A percentile compares a stretch with the other conserved stretches of the same genome.
These are phyloP conservation scores for Hibiscus mutabilis DNA, from an alignment of 345 rosid species.

Conservation along the genomic window DNA sequence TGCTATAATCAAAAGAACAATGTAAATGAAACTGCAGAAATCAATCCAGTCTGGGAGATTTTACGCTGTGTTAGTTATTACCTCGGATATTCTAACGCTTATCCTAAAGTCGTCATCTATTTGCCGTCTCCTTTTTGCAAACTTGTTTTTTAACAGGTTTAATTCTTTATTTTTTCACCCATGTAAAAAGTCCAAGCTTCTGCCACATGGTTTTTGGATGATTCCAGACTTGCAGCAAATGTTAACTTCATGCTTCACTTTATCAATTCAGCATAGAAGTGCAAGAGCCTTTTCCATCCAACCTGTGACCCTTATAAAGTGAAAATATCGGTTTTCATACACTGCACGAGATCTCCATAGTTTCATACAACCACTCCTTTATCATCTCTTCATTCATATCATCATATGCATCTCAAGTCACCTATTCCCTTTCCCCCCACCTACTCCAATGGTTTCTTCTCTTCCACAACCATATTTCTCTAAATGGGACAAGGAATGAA, in stretches of 20 bases:
- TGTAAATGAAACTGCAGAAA: constrained; percentile 16
- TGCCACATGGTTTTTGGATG: background rate
- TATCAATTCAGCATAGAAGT: constrained; percentile 5
- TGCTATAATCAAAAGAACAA: background rate
- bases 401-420: constrained; percentile 5
- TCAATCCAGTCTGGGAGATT: background rate
- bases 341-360: constrained; percentile 48
- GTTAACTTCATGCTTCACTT: background rate
- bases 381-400: background rate
- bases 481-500: constrained; percentile 3
- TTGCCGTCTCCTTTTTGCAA: no score
- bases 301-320: constrained; percentile 45
- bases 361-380: constrained; percentile 21
- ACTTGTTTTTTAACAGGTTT: no score
- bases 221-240: constrained; percentile 8
- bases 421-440: background rate
- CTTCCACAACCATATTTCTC: background rate
- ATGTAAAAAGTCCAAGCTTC: background rate
- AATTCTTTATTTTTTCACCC: background rate
- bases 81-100: no score
- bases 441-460: background rate
- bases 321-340: constrained; percentile 24
- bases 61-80: background rate
- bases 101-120: no score
- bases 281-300: constrained; percentile 6